Base-by-base conservation (phyloP, 331 rosid genomes). In the Dryas integrifolia region DNA sequence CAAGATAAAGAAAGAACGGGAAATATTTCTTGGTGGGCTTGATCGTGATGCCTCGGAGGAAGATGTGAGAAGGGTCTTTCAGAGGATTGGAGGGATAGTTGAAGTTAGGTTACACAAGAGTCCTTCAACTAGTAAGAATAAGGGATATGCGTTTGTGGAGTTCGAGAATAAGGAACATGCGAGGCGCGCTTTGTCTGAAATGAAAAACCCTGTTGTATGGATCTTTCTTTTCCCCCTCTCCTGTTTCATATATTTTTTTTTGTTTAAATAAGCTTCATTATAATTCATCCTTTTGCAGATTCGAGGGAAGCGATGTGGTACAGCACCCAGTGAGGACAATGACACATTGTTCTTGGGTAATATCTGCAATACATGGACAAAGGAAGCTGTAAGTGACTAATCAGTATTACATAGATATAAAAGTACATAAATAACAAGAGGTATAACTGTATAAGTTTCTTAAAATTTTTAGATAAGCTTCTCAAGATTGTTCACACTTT, bases 361-460 rank as follows among this genome's bases (percentile, higher is more conserved):
- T 77, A 92, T 92, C 73, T 86, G 93, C 88, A 89, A 83, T 58
- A 84, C 85, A 26, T 92, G 97, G 97, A 87, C 92, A 76, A 89
- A 87, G 81, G 96, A 89, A 87, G 87, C 87, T 58, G 93, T 87
- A 79, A 84, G 93, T 83, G 43, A 52, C 76, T 16, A 41, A 35
- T 51, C 40, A 7, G 64, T 58, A 38, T 30, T 58, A 53, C 4
- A 58, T 12, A 12, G 12, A n/a, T n/a, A 5, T 2, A 18, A 43
- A 57, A 57, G 15, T 46, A 59, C 38, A 57, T 18, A 12, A 14
- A 13, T 44, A 8, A 15, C 40, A 7, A 30, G 14, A 1, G 47
- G 40, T 4, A 52, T 72, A 38, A 41, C 3, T n/a, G 16, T 58
- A 4, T 58, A 15, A 51, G 24, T 58, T 21, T 65, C 35, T 4